Percentiles rank a stretch among this genome's conserved stretches.
Conservation (phyloP, 2,329 filamentous ascomycete genomes). For the Stagonosporopsis tanaceti region DNA sequence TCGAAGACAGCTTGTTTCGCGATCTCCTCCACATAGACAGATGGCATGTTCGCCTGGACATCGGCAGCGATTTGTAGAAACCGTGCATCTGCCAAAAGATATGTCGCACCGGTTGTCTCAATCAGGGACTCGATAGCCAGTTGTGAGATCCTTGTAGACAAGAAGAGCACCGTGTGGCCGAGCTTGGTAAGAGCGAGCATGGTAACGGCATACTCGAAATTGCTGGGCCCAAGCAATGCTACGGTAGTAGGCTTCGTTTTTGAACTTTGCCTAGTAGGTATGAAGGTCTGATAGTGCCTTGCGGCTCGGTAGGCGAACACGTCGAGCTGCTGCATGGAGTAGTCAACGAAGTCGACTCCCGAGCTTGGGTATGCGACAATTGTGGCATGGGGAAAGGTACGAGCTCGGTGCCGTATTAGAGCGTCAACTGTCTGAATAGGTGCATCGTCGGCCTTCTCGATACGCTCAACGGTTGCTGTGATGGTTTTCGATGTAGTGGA, state of each 20-base stretch:
- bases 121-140: constrained; percentile 59
- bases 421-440: constrained; percentile 49
- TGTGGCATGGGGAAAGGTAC: constrained; percentile 44
- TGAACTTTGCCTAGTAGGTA: constrained; percentile 28
- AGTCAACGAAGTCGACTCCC: constrained; percentile 57
- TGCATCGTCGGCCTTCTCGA: constrained; percentile 4
- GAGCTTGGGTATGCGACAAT: constrained; percentile 56
- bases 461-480: constrained; percentile 1
- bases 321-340: constrained; percentile 58
- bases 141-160: constrained; percentile 63
- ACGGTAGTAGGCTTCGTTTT: constrained; percentile 43
- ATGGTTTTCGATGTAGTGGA: constrained; percentile 3
- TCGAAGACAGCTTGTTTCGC: constrained; percentile 23
- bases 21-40: constrained; percentile 25
- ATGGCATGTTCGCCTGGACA: constrained; percentile 19
- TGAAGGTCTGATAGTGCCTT: constrained; percentile 32
- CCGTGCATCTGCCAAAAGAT: constrained; percentile 32
- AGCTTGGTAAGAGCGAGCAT: constrained; percentile 64
- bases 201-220: constrained; percentile 64
- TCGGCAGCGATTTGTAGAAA: constrained; percentile 46
- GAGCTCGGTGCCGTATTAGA: constrained; percentile 50
- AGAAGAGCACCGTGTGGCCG: constrained; percentile 63
- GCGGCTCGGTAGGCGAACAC: constrained; percentile 45
- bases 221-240: constrained; percentile 62
- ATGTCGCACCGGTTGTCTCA: constrained; percentile 31